Base-by-base conservation (phyloP, 768 basidiomycete species). In the Hysterangium stoloniferum region DNA sequence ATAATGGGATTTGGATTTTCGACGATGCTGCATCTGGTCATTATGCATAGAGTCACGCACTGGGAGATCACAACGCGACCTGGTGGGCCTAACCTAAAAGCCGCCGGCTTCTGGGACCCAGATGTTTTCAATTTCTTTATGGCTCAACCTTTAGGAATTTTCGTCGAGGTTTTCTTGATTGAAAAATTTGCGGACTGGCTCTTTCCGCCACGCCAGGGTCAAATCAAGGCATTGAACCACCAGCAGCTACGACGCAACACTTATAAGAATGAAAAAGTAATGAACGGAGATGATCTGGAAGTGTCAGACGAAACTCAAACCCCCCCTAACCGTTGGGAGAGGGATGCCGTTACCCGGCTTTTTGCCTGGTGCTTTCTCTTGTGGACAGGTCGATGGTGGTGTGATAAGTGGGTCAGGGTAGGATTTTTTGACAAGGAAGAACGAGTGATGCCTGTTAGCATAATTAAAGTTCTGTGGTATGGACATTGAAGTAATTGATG, bases 351-450 rank as follows among this genome's bases (percentile, higher is more conserved):
- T 19, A 41, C 19, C 13, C 49, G 40, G 15, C 4, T 51, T n/a
- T 51, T 22, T 20, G 22, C 40, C 1, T 51, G 49, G 38, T 4
- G 20, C n/a, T 51, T 51, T 29, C 38, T 51, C 22, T 11, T 42
- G 12, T 51, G 49, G 49, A 51, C 49, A 32, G 49, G 49, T 41
- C 37, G 49, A 41, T 40, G 49, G 37, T 42, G 49, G 38, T 13
- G 27, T 4, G 41, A 51, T 15, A 17, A 41, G 22, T 51, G 49
- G 49, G 37, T 51, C 17, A 25, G 28, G 5, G 17, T 13, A 12
- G 49, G 49, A 3, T 31, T 42, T n/a, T 43, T 51, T 27, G 2
- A 51, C 32, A 20, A 40, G 22, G 28, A 43, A 7, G 38, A n/a
- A 4, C 29, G 13, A 17, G 15, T n/a, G 28, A 40, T 51, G 17